A percentile compares a stretch with the other conserved stretches of the same genome.
Conservation (phyloP, 73 alveolate species). For the Breviolum minutum region DNA sequence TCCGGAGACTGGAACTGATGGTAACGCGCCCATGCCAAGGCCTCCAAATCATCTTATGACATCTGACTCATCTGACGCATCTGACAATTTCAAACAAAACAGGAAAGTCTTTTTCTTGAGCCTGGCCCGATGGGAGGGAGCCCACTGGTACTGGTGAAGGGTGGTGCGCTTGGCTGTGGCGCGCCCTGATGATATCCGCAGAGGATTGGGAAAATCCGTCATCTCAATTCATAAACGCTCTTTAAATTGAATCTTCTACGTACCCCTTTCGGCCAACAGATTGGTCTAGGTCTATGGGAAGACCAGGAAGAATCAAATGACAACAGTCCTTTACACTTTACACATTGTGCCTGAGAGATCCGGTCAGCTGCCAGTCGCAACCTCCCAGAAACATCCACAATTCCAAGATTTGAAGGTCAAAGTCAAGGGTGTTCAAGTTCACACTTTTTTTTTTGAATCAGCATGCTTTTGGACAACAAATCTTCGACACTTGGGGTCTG, state of each 20-base stretch:
- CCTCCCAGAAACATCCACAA: not conserved
- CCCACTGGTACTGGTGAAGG: constrained; percentile 75
- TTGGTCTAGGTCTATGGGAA: too few species aligned
- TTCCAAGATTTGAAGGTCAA: too few species aligned
- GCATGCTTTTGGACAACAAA: too few species aligned
- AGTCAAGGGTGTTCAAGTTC: too few species aligned
- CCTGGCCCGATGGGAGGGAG: constrained; percentile 91
- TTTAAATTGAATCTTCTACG: too few species aligned
- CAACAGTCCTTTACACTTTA: too few species aligned
- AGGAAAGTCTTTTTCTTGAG: not conserved
- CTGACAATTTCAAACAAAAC: too few species aligned
- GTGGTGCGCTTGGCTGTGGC: constrained; percentile 48
- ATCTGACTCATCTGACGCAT: too few species aligned
- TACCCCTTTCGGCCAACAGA: not conserved
- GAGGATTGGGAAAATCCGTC: not conserved
- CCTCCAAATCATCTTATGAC: not conserved
- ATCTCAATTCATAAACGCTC: not conserved
- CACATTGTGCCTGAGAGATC: constrained; percentile 29
- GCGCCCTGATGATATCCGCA: constrained; percentile 46
- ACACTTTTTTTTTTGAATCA: not conserved
- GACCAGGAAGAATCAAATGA: too few species aligned
- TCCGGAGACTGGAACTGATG: constrained; percentile 77
- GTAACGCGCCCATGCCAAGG: constrained; percentile 94
- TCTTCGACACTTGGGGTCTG: too few species aligned
- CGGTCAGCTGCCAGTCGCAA: constrained; percentile 69